Evolutionary conservation across 495 filamentous ascomycete genomes (phyloP).

Genomic region (Daldinia concentrica): DNA sequence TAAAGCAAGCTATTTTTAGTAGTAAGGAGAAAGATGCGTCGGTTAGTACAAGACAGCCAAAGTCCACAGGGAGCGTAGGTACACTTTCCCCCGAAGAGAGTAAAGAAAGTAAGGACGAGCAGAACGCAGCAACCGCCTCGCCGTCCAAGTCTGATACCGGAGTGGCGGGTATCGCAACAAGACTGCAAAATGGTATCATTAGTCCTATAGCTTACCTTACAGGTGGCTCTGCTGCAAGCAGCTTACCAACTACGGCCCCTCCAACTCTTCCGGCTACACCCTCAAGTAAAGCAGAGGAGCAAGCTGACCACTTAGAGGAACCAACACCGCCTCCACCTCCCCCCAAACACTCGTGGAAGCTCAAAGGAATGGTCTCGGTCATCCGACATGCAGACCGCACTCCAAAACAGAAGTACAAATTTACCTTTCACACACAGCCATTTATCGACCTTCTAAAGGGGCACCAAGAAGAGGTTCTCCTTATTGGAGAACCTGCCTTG

Average conservation of each 20-base stretch:
- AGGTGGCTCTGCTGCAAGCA: conserved; percentile 47
- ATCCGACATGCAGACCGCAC: conserved; percentile 96
- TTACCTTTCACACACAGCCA: conserved; percentile 96
- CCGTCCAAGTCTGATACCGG: conserved; percentile 49
- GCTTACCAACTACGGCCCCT: conserved; percentile 54
- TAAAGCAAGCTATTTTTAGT: conserved; percentile 45
- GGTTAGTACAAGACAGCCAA: conserved; percentile 41
- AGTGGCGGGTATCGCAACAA: conserved; percentile 42
- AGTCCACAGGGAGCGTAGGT: conserved; percentile 48
- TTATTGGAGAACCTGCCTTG: conserved; percentile 91
- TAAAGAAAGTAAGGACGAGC: conserved; percentile 48
- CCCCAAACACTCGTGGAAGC: conserved; percentile 94
- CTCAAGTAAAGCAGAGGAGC: conserved; percentile 39
- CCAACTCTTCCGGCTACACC: conserved; percentile 56
- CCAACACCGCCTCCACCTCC: conserved; percentile 75
- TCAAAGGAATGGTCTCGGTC: conserved; percentile 98
- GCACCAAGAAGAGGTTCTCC: conserved; percentile 93
- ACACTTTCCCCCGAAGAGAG: conserved; percentile 48
- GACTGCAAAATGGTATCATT: conserved; percentile 48
- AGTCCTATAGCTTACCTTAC: conserved; percentile 48
- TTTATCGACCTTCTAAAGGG: conserved; percentile 94
- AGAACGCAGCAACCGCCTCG: conserved; percentile 32
- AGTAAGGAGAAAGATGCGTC: conserved; percentile 51
- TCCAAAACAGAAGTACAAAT: conserved; percentile 99
- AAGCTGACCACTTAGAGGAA: conserved; percentile 40